Evolutionary conservation across 495 filamentous ascomycete genomes (phyloP).

Genomic region (Penicillium nucicola): DNA sequence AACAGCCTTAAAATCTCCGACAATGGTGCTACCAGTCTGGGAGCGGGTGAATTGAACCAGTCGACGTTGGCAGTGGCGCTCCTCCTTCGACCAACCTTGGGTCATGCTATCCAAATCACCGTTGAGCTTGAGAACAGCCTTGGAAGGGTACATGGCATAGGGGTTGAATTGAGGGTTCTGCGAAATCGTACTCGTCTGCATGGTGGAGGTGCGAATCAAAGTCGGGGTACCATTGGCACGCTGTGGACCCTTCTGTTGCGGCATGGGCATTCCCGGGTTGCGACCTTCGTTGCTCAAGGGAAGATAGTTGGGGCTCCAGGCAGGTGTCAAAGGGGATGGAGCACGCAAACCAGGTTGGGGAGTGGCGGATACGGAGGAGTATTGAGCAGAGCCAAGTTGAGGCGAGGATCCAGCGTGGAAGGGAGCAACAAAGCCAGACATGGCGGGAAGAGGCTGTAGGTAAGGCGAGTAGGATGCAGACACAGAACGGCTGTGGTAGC

Average conservation of each 20-base stretch:
- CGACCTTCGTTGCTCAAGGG: conserved; percentile 28
- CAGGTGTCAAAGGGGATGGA: conserved; percentile 40
- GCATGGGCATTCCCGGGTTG: conserved; percentile 28
- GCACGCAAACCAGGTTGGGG: conserved; percentile 38
- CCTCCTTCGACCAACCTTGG: conserved; percentile 73
- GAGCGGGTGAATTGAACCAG: conserved; percentile 82
- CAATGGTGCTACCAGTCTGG: conserved; percentile 72
- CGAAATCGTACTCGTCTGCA: conserved; percentile 51
- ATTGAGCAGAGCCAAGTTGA: conserved; percentile 25
- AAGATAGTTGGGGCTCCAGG: conserved; percentile 43
- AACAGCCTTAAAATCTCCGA: conserved; percentile 68
- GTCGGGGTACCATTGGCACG: conserved; percentile 54
- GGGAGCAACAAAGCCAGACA: conserved; percentile 29
- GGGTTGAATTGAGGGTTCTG: conserved; percentile 64
- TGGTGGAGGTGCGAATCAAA: conserved; percentile 80
- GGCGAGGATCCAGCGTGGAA: conserved; percentile 33
- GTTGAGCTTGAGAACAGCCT: conserved; percentile 78
- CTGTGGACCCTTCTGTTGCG: conserved; percentile 40
- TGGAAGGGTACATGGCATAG: conserved; percentile 79
- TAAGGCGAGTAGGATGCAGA: conserved; percentile 45
- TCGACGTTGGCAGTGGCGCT: conserved; percentile 70
- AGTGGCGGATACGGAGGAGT: conserved; percentile 28
- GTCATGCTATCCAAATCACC: conserved; percentile 82
- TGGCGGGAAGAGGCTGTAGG: conserved; percentile 35
- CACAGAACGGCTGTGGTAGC: conserved; percentile 32